Evolutionary conservation across 192 early-diverging fungal species (phyloP).

Genomic region (Entrophospora sp.): DNA sequence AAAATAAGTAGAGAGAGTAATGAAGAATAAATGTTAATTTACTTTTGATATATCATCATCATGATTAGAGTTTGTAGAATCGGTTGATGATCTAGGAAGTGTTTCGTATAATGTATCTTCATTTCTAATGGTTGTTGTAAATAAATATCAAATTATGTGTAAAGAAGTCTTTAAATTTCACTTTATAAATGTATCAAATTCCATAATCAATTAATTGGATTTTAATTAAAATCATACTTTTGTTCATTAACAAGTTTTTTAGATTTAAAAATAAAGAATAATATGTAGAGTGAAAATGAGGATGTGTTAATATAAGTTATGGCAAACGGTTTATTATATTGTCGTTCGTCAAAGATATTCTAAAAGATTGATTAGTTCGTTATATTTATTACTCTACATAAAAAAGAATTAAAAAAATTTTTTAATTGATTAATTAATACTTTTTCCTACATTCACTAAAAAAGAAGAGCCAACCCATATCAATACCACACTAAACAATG

Average conservation of each 20-base stretch:
- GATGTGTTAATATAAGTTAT: slow-evolving; percentile 73
- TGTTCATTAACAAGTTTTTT: not conserved
- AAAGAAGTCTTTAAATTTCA: too few relatives aligned
- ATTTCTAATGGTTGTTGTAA: too few relatives aligned
- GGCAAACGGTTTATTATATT: slow-evolving; percentile 67
- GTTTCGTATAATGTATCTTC: slow-evolving; percentile 13
- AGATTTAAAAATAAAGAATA: slow-evolving; percentile 28
- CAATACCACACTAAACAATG: slow-evolving; percentile 60
- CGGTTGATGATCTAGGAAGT: not conserved
- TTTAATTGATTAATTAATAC: too few relatives aligned
- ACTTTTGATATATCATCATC: not conserved
- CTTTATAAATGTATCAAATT: too few relatives aligned
- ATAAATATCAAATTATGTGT: too few relatives aligned
- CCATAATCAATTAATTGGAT: too few relatives aligned
- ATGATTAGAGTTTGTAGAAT: not conserved
- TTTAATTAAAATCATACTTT: not conserved
- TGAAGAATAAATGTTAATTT: not conserved
- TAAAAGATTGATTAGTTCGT: slow-evolving; percentile 14
- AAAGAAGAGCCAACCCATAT: slow-evolving; percentile 77
- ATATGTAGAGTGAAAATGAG: slow-evolving; percentile 65
- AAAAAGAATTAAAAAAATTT: not conserved
- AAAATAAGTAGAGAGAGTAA: not conserved
- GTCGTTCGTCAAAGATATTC: slow-evolving; percentile 60
- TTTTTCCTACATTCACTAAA: slow-evolving; percentile 54
- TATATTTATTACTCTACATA: not conserved